Evolutionary conservation across 2,329 filamentous ascomycete genomes (phyloP).

Genomic region (Penicillium polonicum): DNA sequence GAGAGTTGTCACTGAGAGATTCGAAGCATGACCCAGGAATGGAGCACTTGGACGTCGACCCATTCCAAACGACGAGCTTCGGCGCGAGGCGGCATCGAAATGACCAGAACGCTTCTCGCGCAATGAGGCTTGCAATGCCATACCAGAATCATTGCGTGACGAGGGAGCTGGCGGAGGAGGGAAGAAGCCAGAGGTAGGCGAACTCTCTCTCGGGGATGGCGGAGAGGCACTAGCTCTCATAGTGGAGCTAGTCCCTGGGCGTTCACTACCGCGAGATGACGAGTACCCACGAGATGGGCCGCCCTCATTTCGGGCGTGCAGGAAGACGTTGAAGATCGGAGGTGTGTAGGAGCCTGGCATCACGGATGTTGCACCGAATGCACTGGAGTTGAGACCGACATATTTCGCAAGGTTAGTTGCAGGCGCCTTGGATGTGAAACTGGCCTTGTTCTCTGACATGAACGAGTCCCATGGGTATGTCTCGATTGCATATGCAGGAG

Average conservation of each 20-base stretch:
- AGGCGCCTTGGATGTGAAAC: slow-evolving; percentile 72
- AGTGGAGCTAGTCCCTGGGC: slow-evolving; percentile 71
- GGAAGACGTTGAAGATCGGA: slow-evolving; percentile 87
- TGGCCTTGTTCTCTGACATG: slow-evolving; percentile 76
- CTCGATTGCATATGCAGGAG: slow-evolving; percentile 89
- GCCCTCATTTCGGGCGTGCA: slow-evolving; percentile 69
- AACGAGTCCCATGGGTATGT: slow-evolving; percentile 89
- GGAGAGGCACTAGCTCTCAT: slow-evolving; percentile 51
- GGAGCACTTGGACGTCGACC: slow-evolving; percentile 68
- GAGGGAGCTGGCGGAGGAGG: slow-evolving; percentile 74
- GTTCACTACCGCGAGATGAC: slow-evolving; percentile 52
- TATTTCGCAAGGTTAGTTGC: slow-evolving; percentile 77
- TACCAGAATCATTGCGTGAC: slow-evolving; percentile 90
- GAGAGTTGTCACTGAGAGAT: slow-evolving; percentile 46
- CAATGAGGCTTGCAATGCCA: slow-evolving; percentile 78
- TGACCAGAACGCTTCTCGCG: slow-evolving; percentile 93
- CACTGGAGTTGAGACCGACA: slow-evolving; percentile 83
- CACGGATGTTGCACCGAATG: slow-evolving; percentile 69
- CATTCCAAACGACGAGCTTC: slow-evolving; percentile 89
- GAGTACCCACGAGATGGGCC: slow-evolving; percentile 46
- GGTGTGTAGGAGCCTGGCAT: slow-evolving; percentile 53
- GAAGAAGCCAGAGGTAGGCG: slow-evolving; percentile 76
- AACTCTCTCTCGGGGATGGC: slow-evolving; percentile 59
- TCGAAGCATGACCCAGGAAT: slow-evolving; percentile 63
- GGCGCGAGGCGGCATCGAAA: slow-evolving; percentile 76